phyloP scores from a whole-genome alignment of 306 rosid genomes.

The Aeschynomene evenia region DNA sequence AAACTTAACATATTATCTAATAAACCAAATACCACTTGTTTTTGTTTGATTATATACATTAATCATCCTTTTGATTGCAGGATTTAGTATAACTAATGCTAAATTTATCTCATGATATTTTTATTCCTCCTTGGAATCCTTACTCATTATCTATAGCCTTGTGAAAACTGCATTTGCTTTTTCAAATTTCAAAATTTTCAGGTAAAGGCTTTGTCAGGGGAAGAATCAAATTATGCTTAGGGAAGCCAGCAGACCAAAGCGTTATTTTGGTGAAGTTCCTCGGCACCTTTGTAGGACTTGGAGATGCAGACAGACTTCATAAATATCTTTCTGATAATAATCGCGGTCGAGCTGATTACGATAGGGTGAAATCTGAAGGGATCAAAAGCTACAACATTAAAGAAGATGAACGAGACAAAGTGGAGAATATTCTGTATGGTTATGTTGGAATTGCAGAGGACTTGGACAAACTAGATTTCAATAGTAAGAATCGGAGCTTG shows the following conservation, averaged over 20 bases:
- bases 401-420: conserved; percentile 36
- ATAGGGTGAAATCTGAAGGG: conserved; percentile 36
- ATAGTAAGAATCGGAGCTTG: conserved; percentile 51
- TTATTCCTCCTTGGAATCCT: background rate
- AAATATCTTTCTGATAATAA: conserved; percentile 43
- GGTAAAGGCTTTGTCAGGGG: conserved; percentile 85
- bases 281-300: conserved; percentile 53
- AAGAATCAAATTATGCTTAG: conserved; percentile 64
- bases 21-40: conserved; percentile 1
- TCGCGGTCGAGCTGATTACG: conserved; percentile 41
- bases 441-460: conserved; percentile 83
- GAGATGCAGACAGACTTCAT: conserved; percentile 55
- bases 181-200: conserved; percentile 40
- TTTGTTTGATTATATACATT: background rate
- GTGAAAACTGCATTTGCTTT: conserved; percentile 19
- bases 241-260: conserved; percentile 60
- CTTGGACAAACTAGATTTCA: conserved; percentile 70
- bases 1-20: conserved; percentile 11
- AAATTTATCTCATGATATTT: conserved; percentile 10
- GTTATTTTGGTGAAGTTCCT: conserved; percentile 51
- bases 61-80: conserved; percentile 14
- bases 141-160: conserved; percentile 19
- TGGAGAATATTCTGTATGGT: conserved; percentile 69
- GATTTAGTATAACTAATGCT: background rate
- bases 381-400: conserved; percentile 19